These are phyloP conservation scores for Pholiota molesta DNA, from an alignment of 768 basidiomycete species.

Conservation along the genomic window DNA sequence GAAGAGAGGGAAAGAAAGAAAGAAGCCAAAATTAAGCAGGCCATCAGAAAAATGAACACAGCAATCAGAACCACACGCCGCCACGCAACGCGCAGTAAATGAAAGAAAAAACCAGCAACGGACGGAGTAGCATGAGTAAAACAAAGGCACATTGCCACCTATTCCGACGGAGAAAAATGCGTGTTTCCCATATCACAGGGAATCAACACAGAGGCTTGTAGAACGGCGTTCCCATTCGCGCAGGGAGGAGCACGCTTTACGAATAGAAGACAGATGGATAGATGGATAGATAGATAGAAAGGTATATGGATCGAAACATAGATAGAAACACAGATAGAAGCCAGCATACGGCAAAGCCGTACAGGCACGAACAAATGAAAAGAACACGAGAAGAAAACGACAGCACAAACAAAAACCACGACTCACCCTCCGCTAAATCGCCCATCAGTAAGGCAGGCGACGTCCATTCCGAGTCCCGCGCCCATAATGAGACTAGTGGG, in stretches of 20 bases:
- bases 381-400: constrained; percentile 13
- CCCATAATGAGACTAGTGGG: constrained; percentile 99
- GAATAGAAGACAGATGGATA: neutral
- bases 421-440: constrained; percentile 96
- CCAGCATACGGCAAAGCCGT: constrained; percentile 5
- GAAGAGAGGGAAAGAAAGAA: constrained; percentile 9
- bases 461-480: constrained; percentile 93
- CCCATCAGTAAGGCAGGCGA: constrained; percentile 96
- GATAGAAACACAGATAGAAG: neutral
- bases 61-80: neutral
- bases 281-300: neutral
- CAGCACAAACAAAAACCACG: constrained; percentile 13
- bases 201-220: neutral
- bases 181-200: neutral
- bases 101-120: neutral
- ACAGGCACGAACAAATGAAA: constrained; percentile 5
- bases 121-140: neutral
- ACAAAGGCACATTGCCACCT: neutral
- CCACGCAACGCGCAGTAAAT: neutral
- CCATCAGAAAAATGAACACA: neutral
- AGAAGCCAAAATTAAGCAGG: constrained; percentile 2
- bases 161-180: neutral
- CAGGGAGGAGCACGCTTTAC: neutral
- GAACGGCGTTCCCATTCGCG: neutral
- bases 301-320: neutral